These are phyloP conservation scores for Calamus simplicifolius DNA, from an alignment of 176 grass and related monocot genomes.

Conservation along the genomic window DNA sequence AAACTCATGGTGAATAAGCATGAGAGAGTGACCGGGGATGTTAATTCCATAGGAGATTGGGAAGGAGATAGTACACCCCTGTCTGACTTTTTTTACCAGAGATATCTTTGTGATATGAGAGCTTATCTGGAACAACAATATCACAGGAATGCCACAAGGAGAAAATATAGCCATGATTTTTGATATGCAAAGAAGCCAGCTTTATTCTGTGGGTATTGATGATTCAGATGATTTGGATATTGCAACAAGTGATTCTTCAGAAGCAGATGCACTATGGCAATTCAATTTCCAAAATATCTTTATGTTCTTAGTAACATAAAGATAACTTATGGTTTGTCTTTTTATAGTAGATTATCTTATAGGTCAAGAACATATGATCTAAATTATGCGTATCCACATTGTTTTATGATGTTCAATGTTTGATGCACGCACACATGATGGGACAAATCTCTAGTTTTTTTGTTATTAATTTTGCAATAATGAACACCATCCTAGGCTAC, in stretches of 20 bases:
- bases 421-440: too few species aligned
- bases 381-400: too few species aligned
- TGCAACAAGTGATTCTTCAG: slow-evolving; percentile 97
- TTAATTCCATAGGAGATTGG: slow-evolving; percentile 54
- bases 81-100: slow-evolving; percentile 91
- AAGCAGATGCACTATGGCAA: slow-evolving; percentile 92
- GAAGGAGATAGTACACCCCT: slow-evolving; percentile 55
- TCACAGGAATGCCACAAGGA: slow-evolving; percentile 34
- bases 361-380: too few species aligned
- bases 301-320: too few species aligned
- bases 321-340: too few species aligned
- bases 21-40: slow-evolving; percentile 2
- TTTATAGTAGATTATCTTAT: too few species aligned
- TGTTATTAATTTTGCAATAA: too few species aligned
- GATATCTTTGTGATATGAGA: too few species aligned
- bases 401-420: too few species aligned
- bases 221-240: slow-evolving; percentile 94
- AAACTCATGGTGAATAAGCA: slow-evolving; percentile 81
- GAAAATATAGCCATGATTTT: slow-evolving; percentile 47
- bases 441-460: too few species aligned
- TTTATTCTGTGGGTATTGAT: slow-evolving; percentile 68
- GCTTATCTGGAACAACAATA: slow-evolving; percentile 31
- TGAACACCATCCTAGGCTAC: too few species aligned
- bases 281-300: slow-evolving; percentile 42
- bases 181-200: slow-evolving; percentile 47